Base-by-base conservation (phyloP, 78 protist species). In the Dictyostelium capitatum region DNA sequence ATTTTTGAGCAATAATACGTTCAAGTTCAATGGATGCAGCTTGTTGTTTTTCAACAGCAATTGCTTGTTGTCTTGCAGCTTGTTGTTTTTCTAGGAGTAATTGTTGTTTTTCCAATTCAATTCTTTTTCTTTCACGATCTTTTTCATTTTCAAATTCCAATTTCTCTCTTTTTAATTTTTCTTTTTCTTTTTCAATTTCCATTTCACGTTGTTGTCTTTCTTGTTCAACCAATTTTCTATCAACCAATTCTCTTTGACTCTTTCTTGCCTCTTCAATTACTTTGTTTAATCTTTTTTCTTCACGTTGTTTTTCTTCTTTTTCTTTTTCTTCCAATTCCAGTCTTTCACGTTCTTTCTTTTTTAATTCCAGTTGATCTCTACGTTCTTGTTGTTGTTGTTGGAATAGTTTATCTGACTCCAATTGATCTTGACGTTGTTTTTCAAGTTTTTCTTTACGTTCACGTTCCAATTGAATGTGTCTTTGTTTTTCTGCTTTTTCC, bases 371-470 rank as follows among this genome's bases (percentile, higher is more conserved):
- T 77, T 77, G 19, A 1, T 41, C 46, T 28, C 30, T 41, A 37
- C 51, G 82, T 51, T 51, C 51, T 73, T 37, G 23, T 67, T 65
- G 50, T 37, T 51, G 46, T 77, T 51, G 23, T 10, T 37, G 25
- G 17, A 50, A 51, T n/a, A 72, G 20, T 62, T 69, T 53, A 7
- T 83, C 91, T n/a, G 72, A 59, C 20, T 78, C 67, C 12, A 51
- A 41, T 73, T 81, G 28, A n/a, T 83, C 70, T 83, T 50, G 32
- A 43, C 74, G 57, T 54, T 83, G 81, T 73, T 69, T 62, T 41
- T 77, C 67, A 12, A 62, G 37, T 6, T 81, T 19, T 43, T 77
- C 46, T 43, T 75, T 77, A 48, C 56, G 80, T 43, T 83, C 81
- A 43, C 50, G 43, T n/a, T 56, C 57, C 3, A 79, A 9, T 6